A percentile compares a stretch with the other conserved stretches of the same genome.
Conservation (phyloP, 2,329 filamentous ascomycete species). For the Onygenales sp. region DNA sequence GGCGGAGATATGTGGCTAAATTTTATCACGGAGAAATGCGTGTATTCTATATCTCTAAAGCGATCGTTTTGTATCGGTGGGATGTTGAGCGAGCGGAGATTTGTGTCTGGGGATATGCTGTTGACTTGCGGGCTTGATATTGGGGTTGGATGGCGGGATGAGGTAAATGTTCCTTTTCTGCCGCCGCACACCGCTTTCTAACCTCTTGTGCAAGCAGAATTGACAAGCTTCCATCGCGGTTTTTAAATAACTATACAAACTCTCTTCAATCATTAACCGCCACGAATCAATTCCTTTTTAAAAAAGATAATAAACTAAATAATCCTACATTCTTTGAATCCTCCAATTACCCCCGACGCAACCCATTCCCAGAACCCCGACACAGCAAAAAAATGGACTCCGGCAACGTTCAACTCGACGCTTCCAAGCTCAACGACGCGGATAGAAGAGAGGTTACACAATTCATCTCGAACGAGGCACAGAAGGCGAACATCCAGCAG, state of each 20-base stretch:
- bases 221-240: background rate
- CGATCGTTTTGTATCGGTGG: background rate
- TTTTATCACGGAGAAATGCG: background rate
- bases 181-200: constrained; percentile 18
- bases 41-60: background rate
- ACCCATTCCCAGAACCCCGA: background rate
- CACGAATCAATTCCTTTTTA: background rate
- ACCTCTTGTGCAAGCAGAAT: background rate
- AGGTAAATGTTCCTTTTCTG: constrained; percentile 18
- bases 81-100: too few relatives aligned
- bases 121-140: too few relatives aligned
- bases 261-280: too few relatives aligned
- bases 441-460: constrained; percentile 84
- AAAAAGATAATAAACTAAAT: background rate
- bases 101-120: too few relatives aligned
- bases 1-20: background rate
- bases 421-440: constrained; percentile 65
- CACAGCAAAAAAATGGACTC: constrained; percentile 24
- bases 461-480: constrained; percentile 73
- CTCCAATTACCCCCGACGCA: background rate
- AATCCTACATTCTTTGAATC: background rate
- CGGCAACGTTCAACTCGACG: constrained; percentile 41
- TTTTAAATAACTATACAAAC: too few relatives aligned
- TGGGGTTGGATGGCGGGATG: background rate
- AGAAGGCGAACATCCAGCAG: constrained; percentile 57